phyloP scores from a whole-genome alignment of 805 yeast species.

The Candida michaelii region DNA sequence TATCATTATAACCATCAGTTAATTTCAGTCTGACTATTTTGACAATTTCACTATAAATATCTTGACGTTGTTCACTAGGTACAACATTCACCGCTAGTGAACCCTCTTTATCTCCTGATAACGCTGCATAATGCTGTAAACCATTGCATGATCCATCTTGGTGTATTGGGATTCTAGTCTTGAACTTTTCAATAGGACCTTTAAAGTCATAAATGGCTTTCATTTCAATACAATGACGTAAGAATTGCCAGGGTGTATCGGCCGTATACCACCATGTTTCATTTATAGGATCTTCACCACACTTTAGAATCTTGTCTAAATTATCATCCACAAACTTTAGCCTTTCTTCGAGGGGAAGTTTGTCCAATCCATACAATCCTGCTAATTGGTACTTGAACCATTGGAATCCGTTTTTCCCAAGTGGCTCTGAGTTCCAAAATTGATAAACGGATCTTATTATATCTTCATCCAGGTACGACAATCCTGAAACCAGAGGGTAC shows the following conservation, averaged over 20 bases:
- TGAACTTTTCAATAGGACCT: conserved; percentile 18
- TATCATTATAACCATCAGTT: conserved; percentile 8
- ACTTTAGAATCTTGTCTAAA: conserved; percentile 20
- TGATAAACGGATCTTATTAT: conserved; percentile 30
- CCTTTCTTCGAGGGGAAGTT: conserved; percentile 25
- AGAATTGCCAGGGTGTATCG: conserved; percentile 41
- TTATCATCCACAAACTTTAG: conserved; percentile 26
- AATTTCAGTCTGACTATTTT: conserved; percentile 22
- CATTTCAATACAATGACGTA: conserved; percentile 37
- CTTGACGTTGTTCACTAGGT: conserved; percentile 20
- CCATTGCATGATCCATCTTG: conserved; percentile 49
- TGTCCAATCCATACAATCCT: conserved; percentile 31
- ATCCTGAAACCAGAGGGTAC: conserved; percentile 36
- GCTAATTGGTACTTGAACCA: conserved; percentile 44
- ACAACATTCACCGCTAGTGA: conserved; percentile 40
- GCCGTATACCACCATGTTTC: conserved; percentile 37
- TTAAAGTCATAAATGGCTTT: conserved; percentile 16
- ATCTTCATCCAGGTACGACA: conserved; percentile 39
- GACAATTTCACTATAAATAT: conserved; percentile 35
- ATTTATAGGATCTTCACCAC: conserved; percentile 28
- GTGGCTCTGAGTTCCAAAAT: conserved; percentile 38
- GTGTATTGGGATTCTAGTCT: conserved; percentile 36
- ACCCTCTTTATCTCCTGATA: conserved; percentile 37
- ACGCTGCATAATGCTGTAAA: conserved; percentile 46
- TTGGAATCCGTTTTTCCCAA: conserved; percentile 34